phyloP scores from a whole-genome alignment of 139 green algal genomes.

The Coelastrella sp. region DNA sequence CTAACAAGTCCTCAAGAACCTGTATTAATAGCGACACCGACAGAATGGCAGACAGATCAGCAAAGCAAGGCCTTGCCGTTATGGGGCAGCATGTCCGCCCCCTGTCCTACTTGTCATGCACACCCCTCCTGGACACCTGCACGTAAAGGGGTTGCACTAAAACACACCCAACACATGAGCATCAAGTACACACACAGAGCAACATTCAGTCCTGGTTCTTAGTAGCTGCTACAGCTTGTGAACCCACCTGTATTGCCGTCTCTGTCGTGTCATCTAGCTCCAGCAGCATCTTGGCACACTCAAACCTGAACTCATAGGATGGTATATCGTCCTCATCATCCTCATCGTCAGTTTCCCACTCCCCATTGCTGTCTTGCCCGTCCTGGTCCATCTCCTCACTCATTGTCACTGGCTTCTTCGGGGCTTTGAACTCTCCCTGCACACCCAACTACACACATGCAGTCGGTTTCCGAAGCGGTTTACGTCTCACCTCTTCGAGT shows the following conservation, averaged over 20 bases:
- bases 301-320: constrained; percentile 88
- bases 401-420: constrained; percentile 37
- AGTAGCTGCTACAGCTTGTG: background rate
- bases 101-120: too few relatives aligned
- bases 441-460: background rate
- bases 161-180: too few relatives aligned
- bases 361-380: background rate
- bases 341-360: constrained; percentile 24
- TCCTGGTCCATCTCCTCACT: constrained; percentile 38
- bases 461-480: too few relatives aligned
- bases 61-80: too few relatives aligned
- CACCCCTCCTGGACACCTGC: too few relatives aligned
- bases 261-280: constrained; percentile 85
- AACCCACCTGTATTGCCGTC: constrained; percentile 69
- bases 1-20: constrained; percentile 82
- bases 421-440: constrained; percentile 21
- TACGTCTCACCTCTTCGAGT: too few relatives aligned
- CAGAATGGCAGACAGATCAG: background rate
- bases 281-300: constrained; percentile 90
- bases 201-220: too few relatives aligned
- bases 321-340: constrained; percentile 61
- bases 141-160: too few relatives aligned
- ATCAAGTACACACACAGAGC: too few relatives aligned
- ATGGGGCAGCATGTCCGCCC: too few relatives aligned
- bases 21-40: constrained; percentile 37